These are phyloP conservation scores for Massarina eburnea DNA, from an alignment of 2,329 filamentous ascomycete genomes.

Conservation along the genomic window DNA sequence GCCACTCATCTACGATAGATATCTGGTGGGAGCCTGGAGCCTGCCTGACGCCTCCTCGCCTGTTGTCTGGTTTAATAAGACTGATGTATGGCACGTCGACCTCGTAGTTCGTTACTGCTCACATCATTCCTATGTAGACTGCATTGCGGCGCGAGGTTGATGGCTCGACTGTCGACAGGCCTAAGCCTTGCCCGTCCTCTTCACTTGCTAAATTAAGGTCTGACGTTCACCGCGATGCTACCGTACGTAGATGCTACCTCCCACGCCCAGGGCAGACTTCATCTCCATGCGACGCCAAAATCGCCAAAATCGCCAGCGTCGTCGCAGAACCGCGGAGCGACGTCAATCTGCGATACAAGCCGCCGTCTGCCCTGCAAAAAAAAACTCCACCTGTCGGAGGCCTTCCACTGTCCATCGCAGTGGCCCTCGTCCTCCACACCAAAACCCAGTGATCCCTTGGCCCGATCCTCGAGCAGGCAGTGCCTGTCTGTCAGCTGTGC, in stretches of 20 bases:
- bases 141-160: background rate
- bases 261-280: conserved; percentile 1
- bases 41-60: no score
- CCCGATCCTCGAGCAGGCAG: conserved; percentile 1
- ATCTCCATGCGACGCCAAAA: conserved; percentile 7
- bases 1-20: no score
- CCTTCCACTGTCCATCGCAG: background rate
- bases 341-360: conserved; percentile 2
- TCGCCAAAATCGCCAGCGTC: conserved; percentile 7
- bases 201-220: conserved; percentile 20
- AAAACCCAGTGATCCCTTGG: conserved; percentile 6
- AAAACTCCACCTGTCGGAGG: conserved; percentile 12
- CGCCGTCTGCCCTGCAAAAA: background rate
- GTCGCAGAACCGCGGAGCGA: conserved; percentile 1
- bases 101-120: no score
- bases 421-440: background rate
- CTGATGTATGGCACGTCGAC: no score
- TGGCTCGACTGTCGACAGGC: background rate
- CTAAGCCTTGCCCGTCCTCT: background rate
- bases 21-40: no score
- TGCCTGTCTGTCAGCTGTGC: no score
- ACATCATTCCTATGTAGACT: no score
- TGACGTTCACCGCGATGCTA: conserved; percentile 7
- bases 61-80: no score
- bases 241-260: conserved; percentile 1